These are phyloP conservation scores for Cryptosporidium canis DNA, from an alignment of 169 alveolate species.

Conservation along the genomic window DNA sequence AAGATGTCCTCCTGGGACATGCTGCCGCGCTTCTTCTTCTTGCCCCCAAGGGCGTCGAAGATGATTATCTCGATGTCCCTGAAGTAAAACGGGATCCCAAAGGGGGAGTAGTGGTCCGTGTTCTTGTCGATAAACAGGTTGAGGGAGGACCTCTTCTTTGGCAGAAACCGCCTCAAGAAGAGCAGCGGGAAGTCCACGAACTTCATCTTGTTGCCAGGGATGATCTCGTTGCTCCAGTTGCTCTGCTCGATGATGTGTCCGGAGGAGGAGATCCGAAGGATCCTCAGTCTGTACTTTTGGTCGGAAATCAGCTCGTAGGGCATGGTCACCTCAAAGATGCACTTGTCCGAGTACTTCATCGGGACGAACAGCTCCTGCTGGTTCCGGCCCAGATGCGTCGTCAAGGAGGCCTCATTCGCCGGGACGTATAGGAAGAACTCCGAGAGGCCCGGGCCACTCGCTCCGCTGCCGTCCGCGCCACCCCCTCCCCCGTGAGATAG, in stretches of 20 bases:
- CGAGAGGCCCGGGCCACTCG: neutral
- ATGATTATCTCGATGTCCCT: conserved; percentile 72
- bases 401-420: conserved; percentile 51
- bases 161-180: conserved; percentile 71
- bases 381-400: conserved; percentile 74
- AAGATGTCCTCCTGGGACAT: neutral
- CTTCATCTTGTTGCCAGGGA: conserved; percentile 73
- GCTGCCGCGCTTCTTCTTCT: conserved; percentile 6
- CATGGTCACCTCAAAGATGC: conserved; percentile 41
- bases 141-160: conserved; percentile 74
- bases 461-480: neutral
- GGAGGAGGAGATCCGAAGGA: conserved; percentile 32
- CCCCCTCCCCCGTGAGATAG: conserved; percentile 47
- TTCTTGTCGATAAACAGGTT: conserved; percentile 75
- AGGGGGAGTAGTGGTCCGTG: conserved; percentile 72
- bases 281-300: conserved; percentile 31
- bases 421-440: conserved; percentile 44
- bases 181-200: conserved; percentile 74
- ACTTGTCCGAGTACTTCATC: conserved; percentile 74
- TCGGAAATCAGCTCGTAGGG: conserved; percentile 54
- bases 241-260: conserved; percentile 65
- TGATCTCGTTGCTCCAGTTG: conserved; percentile 76
- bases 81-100: conserved; percentile 75
- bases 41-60: conserved; percentile 74
- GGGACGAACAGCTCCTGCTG: conserved; percentile 77